Base-by-base conservation (phyloP, 2,329 filamentous ascomycete species). In the Penicillium occitanis region DNA sequence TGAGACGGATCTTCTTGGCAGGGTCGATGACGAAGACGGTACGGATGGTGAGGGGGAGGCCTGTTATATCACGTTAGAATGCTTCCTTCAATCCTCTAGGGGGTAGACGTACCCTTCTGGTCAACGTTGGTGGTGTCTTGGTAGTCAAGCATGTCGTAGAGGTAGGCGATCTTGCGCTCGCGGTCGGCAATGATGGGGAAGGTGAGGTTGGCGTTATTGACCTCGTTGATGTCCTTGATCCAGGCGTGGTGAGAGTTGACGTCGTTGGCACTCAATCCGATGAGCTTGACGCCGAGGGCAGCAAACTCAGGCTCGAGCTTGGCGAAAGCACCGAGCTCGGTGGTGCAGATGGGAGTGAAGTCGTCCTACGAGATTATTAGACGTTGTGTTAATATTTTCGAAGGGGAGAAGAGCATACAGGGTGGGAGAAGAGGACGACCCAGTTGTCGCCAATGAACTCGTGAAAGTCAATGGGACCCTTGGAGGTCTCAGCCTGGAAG, bases 1-100 rank as follows among this genome's bases (percentile, higher is more conserved):
- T 96, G 77, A 93, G 88, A 73, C 93, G 90, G 82, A 97, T 95
- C 80, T 90, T 94, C 89, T 96, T 97, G 80, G 87, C 88, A 70
- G 93, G 93, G 84, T 97, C 93, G 79, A 97, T 95, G 82, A 97
- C 85, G 86, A 96, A 97, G 77, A 97, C 93, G 73, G 91, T 92
- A 75, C 93, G 92, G 82, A 97, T 96, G 73, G 93, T 97, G 82
- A 96, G 94, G 65, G 93, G 92, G 73, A 94, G 91, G 72, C 72
- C 71, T 68, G 28, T 17, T 65, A 17, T 50, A 25, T 6, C 42
- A 46, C 17, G 28, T 69, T 65, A 68, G 62, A 60, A 37, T 55
- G 59, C 40, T n/a, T 55, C 8, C 22, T 19, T 8, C n/a, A 46
- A 35, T n/a, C 30, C 13, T 6, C 37, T 19, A 25, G 22, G 8